phyloP scores from a whole-genome alignment of 1,139 yeast genomes.

The Candida albicans region DNA sequence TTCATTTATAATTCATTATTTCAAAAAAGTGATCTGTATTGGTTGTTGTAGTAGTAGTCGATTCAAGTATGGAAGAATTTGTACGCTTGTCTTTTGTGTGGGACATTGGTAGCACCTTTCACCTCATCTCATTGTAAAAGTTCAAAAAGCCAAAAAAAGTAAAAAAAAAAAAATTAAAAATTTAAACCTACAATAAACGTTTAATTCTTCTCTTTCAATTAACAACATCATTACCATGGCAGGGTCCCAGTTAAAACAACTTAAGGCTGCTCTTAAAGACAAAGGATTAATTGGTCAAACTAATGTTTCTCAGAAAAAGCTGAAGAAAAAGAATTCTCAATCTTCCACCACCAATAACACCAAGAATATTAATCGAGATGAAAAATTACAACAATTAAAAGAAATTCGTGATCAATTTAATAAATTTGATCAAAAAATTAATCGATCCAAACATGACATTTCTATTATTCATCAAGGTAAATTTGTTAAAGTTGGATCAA shows the following conservation, averaged over 20 bases:
- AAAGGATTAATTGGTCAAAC: slow-evolving; percentile 85
- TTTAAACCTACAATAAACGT: too few species aligned
- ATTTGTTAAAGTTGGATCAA: slow-evolving; percentile 58
- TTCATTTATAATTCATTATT: too few species aligned
- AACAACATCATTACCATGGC: slow-evolving; percentile 51
- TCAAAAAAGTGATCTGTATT: too few species aligned
- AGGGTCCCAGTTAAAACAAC: slow-evolving; percentile 83
- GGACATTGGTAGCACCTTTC: too few species aligned
- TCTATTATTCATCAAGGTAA: slow-evolving; percentile 54
- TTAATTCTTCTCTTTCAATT: neutral
- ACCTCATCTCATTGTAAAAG: too few species aligned
- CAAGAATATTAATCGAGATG: slow-evolving; percentile 68
- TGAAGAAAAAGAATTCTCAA: slow-evolving; percentile 29
- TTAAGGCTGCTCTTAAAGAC: slow-evolving; percentile 72
- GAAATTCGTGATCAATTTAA: slow-evolving; percentile 80
- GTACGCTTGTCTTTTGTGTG: too few species aligned
- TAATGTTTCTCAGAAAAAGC: slow-evolving; percentile 50
- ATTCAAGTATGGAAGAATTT: too few species aligned
- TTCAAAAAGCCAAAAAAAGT: too few species aligned
- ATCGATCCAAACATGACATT: slow-evolving; percentile 67
- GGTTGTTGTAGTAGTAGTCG: too few species aligned
- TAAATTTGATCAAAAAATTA: slow-evolving; percentile 80
- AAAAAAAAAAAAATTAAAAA: too few species aligned
- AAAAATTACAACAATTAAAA: slow-evolving; percentile 53
- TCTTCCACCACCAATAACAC: slow-evolving; percentile 23